Evolutionary conservation across 768 basidiomycete genomes (phyloP).

Genomic region (Mrakia frigida): DNA sequence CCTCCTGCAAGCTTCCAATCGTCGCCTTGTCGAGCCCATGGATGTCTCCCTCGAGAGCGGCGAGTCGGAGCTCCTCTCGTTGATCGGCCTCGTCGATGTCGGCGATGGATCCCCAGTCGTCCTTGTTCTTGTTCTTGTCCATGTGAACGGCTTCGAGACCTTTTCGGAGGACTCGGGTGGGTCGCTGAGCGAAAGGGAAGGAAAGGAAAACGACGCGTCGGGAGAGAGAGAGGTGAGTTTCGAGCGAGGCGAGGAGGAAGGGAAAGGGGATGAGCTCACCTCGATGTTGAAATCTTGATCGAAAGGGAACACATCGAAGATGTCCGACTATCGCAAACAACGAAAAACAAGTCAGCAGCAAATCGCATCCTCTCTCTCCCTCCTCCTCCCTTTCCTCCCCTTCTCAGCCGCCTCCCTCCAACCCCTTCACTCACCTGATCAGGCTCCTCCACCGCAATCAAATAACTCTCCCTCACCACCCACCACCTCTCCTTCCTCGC

Average conservation of each 20-base stretch:
- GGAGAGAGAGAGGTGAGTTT: not conserved
- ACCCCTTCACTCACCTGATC: slow-evolving; percentile 59
- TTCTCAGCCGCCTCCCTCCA: too few species aligned
- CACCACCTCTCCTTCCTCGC: slow-evolving; percentile 75
- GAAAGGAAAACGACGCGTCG: not conserved
- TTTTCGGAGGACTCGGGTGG: slow-evolving; percentile 79
- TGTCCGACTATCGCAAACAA: slow-evolving; percentile 63
- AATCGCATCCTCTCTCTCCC: not conserved
- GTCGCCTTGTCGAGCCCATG: slow-evolving; percentile 40
- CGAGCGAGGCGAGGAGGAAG: not conserved
- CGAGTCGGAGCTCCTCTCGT: slow-evolving; percentile 43
- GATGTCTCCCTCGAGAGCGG: slow-evolving; percentile 21
- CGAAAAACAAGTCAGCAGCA: not conserved
- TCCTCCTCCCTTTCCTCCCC: not conserved
- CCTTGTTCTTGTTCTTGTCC: not conserved
- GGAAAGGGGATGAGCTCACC: not conserved
- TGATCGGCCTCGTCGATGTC: slow-evolving; percentile 23
- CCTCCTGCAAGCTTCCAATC: slow-evolving; percentile 43
- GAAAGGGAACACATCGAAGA: slow-evolving; percentile 91
- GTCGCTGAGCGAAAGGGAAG: slow-evolving; percentile 48
- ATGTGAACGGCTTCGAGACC: slow-evolving; percentile 53
- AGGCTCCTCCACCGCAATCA: slow-evolving; percentile 78
- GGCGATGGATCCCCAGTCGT: slow-evolving; percentile 25
- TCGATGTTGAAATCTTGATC: slow-evolving; percentile 84
- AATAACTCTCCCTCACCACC: slow-evolving; percentile 82